Conservation (phyloP, 805 yeast genomes). For the Candida sonorensis region DNA sequence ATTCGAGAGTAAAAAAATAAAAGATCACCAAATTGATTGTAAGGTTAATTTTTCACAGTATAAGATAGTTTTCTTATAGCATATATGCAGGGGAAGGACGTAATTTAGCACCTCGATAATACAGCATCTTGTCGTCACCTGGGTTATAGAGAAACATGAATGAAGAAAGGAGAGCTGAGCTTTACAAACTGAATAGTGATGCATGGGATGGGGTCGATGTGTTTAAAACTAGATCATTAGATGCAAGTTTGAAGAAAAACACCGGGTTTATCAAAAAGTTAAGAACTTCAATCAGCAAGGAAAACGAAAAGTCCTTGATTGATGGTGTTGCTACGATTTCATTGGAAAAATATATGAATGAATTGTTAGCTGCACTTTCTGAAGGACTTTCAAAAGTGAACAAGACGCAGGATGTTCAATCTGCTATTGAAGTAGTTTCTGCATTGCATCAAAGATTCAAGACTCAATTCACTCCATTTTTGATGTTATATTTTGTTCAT, state of each 20-base stretch:
- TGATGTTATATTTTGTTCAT: slow-evolving; percentile 36
- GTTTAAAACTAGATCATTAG: slow-evolving; percentile 34
- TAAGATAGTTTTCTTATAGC: too few species aligned
- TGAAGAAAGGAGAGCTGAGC: slow-evolving; percentile 25
- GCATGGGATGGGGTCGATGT: slow-evolving; percentile 50
- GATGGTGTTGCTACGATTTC: slow-evolving; percentile 59
- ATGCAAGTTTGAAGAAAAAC: slow-evolving; percentile 76
- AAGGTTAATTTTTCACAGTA: too few species aligned
- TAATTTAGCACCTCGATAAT: too few species aligned
- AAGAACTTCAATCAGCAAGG: slow-evolving; percentile 48
- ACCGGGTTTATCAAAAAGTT: slow-evolving; percentile 72
- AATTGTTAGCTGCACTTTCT: slow-evolving; percentile 51
- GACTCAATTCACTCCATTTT: slow-evolving; percentile 40
- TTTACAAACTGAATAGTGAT: slow-evolving; percentile 33
- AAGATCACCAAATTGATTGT: too few species aligned
- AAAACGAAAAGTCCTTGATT: slow-evolving; percentile 39
- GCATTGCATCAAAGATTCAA: slow-evolving; percentile 74
- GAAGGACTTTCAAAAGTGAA: slow-evolving; percentile 54
- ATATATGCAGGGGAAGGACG: too few species aligned
- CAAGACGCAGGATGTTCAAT: slow-evolving; percentile 49
- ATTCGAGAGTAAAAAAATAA: not conserved
- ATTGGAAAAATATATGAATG: slow-evolving; percentile 69
- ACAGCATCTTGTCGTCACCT: too few species aligned
- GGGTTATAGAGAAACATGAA: too few species aligned
- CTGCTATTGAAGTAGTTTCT: slow-evolving; percentile 62